Base-by-base conservation (phyloP, 2,329 filamentous ascomycete genomes). In the Alternaria triticimaculans region DNA sequence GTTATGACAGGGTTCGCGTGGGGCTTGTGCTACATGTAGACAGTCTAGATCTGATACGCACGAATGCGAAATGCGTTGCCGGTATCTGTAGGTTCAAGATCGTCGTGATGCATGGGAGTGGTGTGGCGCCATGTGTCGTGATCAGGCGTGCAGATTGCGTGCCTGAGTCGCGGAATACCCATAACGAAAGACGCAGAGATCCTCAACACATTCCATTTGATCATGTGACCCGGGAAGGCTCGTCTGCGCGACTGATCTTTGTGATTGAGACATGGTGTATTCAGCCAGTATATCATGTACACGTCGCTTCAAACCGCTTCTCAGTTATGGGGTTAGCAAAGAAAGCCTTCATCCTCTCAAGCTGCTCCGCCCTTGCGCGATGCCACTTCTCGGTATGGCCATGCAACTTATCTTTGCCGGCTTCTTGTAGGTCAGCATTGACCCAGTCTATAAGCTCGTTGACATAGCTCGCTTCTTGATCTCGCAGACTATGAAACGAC, bases 401-500 rank as follows among this genome's bases (percentile, higher is more conserved):
- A 21, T 58, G 28, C 57, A 82, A 66, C 26, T 21, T 61, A 20
- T 48, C 49, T 46, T 54, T 48, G 2, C 74, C 75, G 12, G 43
- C 43, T 23, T 61, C 58, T 21, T 56, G 63, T 46, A 77, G 61
- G 43, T 79, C 72, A 6, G 33, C 28, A 64, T 84, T 83, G 7
- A 82, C 76, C 76, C 80, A 80, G 14, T 60, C 71, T 11, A 82
- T 62, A 44, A 84, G 65, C 50, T 81, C 78, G 51, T 78, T 58
- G 20, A 82, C 81, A 76, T 83, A 82, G 21, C 74, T 76, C 25
- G 75, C 71, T 63, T 84, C 80, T 15, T 72, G 69, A 7, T 78
- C 77, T 46, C 70, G 81, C 51, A 86, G 65, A 30, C 80, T 82
- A 70, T 85, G 84, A 57, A 85, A 84, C 1, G 66, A 69, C 54